Evolutionary conservation across 768 basidiomycete species (phyloP).

Genomic region (Lactarius tabidus): DNA sequence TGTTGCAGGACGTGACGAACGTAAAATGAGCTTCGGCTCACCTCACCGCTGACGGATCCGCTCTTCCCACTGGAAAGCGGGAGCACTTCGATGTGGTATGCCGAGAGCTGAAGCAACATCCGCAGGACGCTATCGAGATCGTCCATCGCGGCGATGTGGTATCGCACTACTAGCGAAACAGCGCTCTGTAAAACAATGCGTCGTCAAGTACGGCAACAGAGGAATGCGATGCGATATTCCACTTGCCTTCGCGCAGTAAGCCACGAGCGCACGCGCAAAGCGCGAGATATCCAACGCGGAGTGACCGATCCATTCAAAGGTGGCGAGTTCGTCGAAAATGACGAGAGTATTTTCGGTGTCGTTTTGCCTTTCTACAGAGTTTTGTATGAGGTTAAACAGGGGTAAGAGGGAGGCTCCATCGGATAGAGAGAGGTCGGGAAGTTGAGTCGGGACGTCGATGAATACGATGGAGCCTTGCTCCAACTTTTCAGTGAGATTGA

Average conservation of each 20-base stretch:
- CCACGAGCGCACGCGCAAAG: constrained; percentile 56
- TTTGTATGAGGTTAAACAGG: constrained; percentile 24
- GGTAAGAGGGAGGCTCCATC: constrained; percentile 24
- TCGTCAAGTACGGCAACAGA: neutral
- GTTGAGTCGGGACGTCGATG: constrained; percentile 47
- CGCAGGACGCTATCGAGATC: constrained; percentile 61
- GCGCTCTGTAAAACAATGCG: constrained; percentile 39
- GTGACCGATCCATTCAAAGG: constrained; percentile 70
- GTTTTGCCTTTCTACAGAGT: constrained; percentile 4
- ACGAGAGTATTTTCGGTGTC: constrained; percentile 38
- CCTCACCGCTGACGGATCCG: constrained; percentile 76
- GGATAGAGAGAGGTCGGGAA: constrained; percentile 28
- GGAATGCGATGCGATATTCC: neutral
- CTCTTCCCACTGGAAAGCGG: constrained; percentile 72
- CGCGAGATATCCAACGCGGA: constrained; percentile 47
- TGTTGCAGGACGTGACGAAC: neutral
- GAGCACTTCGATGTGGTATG: constrained; percentile 68
- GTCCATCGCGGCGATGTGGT: constrained; percentile 50
- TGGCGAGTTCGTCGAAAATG: constrained; percentile 66
- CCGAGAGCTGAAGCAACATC: constrained; percentile 55
- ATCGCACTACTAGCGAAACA: constrained; percentile 56
- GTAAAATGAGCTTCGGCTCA: constrained; percentile 30
- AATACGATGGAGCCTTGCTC: constrained; percentile 40
- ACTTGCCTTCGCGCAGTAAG: constrained; percentile 52
- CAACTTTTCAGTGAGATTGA: constrained; percentile 19